Evolutionary conservation across 177 flowering plant species (phyloP).

Genomic region (Vitis hybrid): DNA sequence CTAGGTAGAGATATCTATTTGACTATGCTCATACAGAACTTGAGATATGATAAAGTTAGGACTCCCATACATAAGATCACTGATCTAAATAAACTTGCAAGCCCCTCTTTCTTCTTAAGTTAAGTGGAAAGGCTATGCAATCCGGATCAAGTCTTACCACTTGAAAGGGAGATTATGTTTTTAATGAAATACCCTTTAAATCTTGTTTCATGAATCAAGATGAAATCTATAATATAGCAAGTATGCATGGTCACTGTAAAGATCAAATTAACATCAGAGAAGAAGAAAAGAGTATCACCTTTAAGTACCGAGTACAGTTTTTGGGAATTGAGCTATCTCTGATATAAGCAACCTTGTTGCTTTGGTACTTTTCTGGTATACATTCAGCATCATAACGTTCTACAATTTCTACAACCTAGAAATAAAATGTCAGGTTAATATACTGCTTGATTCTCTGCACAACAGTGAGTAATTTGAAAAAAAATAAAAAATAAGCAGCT

Average conservation of each 20-base stretch:
- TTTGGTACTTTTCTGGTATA: constrained; percentile 48
- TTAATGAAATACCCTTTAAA: no score
- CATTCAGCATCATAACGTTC: constrained; percentile 75
- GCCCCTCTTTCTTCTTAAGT: no score
- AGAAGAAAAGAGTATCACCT: constrained; percentile 37
- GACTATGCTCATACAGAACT: no score
- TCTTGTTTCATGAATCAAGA: no score
- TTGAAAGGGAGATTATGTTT: no score
- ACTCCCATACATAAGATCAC: no score
- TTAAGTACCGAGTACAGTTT: constrained; percentile 50
- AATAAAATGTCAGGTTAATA: constrained; percentile 10
- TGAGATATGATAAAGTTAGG: no score
- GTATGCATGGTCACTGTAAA: background rate
- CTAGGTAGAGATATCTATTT: no score
- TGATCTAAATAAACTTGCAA: no score
- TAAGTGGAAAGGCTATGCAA: no score
- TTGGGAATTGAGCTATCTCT: constrained; percentile 53
- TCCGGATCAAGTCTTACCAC: no score
- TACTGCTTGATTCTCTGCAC: background rate
- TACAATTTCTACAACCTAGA: constrained; percentile 79
- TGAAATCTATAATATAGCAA: background rate
- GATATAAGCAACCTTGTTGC: constrained; percentile 62
- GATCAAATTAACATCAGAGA: background rate
- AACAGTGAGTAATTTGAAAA: background rate
- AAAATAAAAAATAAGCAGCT: background rate